Percentiles rank a stretch among this genome's conserved stretches.
These are phyloP conservation scores for Artemisia tridentata DNA, from an alignment of 129 eudicot genomes.

Conservation along the genomic window DNA sequence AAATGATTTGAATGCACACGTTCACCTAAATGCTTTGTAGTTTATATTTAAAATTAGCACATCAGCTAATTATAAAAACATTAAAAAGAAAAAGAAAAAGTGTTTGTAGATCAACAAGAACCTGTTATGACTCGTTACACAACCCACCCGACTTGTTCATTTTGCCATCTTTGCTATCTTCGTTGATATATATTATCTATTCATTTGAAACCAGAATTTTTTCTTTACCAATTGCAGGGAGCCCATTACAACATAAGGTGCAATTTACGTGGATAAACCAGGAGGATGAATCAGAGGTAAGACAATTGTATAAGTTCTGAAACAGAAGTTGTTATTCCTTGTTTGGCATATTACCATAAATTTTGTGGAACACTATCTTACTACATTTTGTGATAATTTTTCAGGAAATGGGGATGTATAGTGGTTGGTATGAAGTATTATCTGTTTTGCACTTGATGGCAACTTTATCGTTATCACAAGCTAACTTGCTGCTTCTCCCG, in stretches of 20 bases:
- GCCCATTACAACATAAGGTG: constrained; percentile 82
- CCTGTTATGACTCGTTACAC: too few relatives aligned
- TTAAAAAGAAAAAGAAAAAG: too few relatives aligned
- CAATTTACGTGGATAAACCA: constrained; percentile 95
- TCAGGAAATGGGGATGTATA: constrained; percentile 79
- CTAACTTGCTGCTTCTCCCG: constrained; percentile 88
- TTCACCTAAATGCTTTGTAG: too few relatives aligned
- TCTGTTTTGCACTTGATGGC: constrained; percentile 99
- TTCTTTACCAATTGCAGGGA: constrained; percentile 53
- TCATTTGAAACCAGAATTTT: constrained; percentile 5
- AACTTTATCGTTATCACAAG: constrained; percentile 67
- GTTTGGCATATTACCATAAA: constrained; percentile 9
- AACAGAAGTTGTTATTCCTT: background rate
- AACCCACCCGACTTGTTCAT: too few relatives aligned
- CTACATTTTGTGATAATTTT: constrained; percentile 17
- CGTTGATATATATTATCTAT: background rate
- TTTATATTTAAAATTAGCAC: too few relatives aligned
- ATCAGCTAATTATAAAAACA: too few relatives aligned
- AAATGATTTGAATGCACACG: too few relatives aligned
- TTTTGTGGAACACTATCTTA: constrained; percentile 19
- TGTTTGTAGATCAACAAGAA: too few relatives aligned
- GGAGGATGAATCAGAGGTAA: constrained; percentile 89
- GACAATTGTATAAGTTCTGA: constrained; percentile 21
- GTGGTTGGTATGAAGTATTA: constrained; percentile 96
- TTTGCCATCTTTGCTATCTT: too few relatives aligned